Percentiles rank a stretch among this genome's conserved stretches.
These are phyloP conservation scores for sunflower (Helianthus annuus) DNA, from an alignment of 129 eudicot genomes.

Conservation along the genomic window HanXRQr2.0-SUNRISE NC_035446.2:42677571-42678070, in stretches of 20 bases:
- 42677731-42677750: background rate
- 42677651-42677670: background rate
- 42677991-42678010: background rate
- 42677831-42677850: background rate
- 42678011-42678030: background rate
- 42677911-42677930: background rate
- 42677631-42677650: too few relatives aligned
- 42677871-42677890: background rate
- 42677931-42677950: background rate
- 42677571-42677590: too few relatives aligned
- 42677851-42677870: background rate
- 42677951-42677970: constrained; percentile 1
- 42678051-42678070: background rate
- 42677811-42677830: background rate
- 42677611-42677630: too few relatives aligned
- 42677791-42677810: background rate
- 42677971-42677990: background rate
- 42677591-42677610: too few relatives aligned
- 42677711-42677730: background rate
- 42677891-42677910: background rate
- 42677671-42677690: background rate
- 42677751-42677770: background rate
- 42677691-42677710: background rate
- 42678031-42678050: background rate
- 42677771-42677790: background rate